These are phyloP conservation scores for Aspergillus steynii DNA, from an alignment of 495 filamentous ascomycete species.

Conservation along the genomic window DNA sequence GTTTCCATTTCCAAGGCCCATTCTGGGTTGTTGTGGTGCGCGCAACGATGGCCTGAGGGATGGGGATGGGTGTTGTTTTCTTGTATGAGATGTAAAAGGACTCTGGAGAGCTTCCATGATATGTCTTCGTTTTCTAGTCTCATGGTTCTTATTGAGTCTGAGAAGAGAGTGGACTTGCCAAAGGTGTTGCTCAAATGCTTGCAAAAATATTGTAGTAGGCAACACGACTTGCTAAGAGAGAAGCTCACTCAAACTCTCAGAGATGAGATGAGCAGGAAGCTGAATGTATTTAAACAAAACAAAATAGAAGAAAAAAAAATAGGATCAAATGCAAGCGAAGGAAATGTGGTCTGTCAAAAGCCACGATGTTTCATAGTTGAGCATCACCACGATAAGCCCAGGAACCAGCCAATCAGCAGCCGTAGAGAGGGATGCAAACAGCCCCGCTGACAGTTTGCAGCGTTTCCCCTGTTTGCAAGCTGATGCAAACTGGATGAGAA, in stretches of 20 bases:
- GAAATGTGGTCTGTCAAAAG: background rate
- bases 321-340: background rate
- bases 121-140: too few relatives aligned
- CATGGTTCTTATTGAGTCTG: too few relatives aligned
- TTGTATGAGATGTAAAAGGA: slow-evolving; percentile 2
- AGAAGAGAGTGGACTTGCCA: too few relatives aligned
- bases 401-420: background rate
- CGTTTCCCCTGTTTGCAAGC: background rate
- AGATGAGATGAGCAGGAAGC: too few relatives aligned
- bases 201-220: too few relatives aligned
- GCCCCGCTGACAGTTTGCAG: background rate
- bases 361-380: background rate
- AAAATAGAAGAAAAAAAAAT: background rate
- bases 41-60: background rate
- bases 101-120: background rate
- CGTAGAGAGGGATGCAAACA: background rate
- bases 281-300: too few relatives aligned
- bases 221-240: too few relatives aligned
- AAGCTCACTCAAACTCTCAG: too few relatives aligned
- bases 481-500: too few relatives aligned
- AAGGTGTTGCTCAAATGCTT: too few relatives aligned
- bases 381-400: background rate
- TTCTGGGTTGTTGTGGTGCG: slow-evolving; percentile 6
- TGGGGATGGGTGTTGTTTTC: slow-evolving; percentile 1
- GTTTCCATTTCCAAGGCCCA: slow-evolving; percentile 17